phyloP scores from a whole-genome alignment of 169 alveolate genomes.

The Plasmodium gallinaceum region DNA sequence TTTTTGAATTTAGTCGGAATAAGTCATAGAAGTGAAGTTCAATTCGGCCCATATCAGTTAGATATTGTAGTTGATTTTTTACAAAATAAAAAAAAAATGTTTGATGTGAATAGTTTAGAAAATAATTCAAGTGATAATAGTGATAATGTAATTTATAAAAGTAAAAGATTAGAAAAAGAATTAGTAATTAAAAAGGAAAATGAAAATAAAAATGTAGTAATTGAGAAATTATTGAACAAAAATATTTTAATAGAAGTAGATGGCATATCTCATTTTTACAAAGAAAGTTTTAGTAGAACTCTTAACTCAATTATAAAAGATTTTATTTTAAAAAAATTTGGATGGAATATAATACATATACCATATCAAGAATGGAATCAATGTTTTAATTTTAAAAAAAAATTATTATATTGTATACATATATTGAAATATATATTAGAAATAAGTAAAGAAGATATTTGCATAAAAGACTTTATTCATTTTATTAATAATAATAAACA shows the following conservation, averaged over 20 bases:
- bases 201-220: neutral
- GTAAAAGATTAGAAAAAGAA: constrained; percentile 12
- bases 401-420: constrained; percentile 33
- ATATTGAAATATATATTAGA: constrained; percentile 16
- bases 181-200: neutral
- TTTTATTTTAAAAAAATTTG: constrained; percentile 62
- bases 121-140: neutral
- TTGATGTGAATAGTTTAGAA: neutral
- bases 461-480: constrained; percentile 17
- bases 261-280: constrained; percentile 72
- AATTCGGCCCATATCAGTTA: constrained; percentile 68
- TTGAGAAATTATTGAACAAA: constrained; percentile 32
- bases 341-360: constrained; percentile 71
- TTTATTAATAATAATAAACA: neutral
- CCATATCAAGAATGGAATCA: constrained; percentile 78
- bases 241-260: constrained; percentile 71
- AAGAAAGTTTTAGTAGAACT: constrained; percentile 71
- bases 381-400: constrained; percentile 54
- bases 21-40: constrained; percentile 67
- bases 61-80: constrained; percentile 71
- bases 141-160: constrained; percentile 6
- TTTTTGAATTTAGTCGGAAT: constrained; percentile 49
- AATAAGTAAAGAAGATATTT: constrained; percentile 7
- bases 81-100: neutral
- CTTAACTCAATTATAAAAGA: constrained; percentile 66